Percentiles rank a stretch among this genome's conserved stretches.
Evolutionary conservation across 805 yeast genomes (phyloP).

Genomic region (Pichia pseudocactophila): DNA sequence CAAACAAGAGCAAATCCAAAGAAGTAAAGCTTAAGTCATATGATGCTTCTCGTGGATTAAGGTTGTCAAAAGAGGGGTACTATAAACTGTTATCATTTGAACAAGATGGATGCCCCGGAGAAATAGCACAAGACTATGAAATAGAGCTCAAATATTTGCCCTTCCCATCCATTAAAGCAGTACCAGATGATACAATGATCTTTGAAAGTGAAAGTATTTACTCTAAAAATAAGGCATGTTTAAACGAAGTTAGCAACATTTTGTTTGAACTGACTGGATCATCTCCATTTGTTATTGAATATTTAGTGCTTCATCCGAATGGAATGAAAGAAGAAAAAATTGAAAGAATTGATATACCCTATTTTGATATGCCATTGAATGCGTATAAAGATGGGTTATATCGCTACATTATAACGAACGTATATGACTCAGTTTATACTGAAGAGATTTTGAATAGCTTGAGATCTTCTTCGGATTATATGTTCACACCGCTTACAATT

Average conservation of each 20-base stretch:
- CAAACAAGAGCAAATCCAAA: conserved; percentile 14
- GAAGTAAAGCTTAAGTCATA: conserved; percentile 10
- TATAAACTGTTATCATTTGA: conserved; percentile 33
- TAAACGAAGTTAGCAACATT: conserved; percentile 17
- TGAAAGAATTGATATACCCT: conserved; percentile 39
- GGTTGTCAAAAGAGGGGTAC: conserved; percentile 33
- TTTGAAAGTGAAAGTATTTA: conserved; percentile 7
- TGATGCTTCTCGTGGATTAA: conserved; percentile 22
- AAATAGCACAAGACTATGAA: conserved; percentile 17
- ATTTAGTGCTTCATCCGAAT: conserved; percentile 50
- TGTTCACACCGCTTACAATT: conserved; percentile 30
- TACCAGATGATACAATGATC: neutral
- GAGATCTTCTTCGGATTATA: conserved; percentile 17
- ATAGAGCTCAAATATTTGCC: conserved; percentile 23
- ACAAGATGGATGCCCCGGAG: conserved; percentile 40
- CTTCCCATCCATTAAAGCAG: conserved; percentile 16
- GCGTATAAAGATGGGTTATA: conserved; percentile 48
- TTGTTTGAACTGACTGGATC: conserved; percentile 45
- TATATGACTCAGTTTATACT: conserved; percentile 59
- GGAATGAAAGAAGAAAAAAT: conserved; percentile 34
- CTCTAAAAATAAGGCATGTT: conserved; percentile 15
- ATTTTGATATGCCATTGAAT: conserved; percentile 30
- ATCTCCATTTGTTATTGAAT: conserved; percentile 58
- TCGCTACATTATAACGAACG: conserved; percentile 47
- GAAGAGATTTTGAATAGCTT: conserved; percentile 28